These are phyloP conservation scores for Myriangium duriaei DNA, from an alignment of 2,329 filamentous ascomycete species.

Conservation along the genomic window DNA sequence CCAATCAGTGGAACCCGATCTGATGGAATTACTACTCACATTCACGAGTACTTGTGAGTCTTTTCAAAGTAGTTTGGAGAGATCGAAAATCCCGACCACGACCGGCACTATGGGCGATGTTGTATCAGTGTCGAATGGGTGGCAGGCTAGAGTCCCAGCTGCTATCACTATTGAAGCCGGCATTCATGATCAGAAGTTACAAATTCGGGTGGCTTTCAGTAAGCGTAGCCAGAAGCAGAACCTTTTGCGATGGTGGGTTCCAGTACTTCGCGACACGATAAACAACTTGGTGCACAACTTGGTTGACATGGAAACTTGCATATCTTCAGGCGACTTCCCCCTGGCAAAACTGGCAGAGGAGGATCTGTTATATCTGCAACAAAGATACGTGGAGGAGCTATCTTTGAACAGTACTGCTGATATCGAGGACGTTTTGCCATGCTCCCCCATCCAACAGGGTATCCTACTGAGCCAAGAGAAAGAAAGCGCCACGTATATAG, in stretches of 20 bases:
- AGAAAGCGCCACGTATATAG: neutral
- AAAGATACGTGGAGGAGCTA: neutral
- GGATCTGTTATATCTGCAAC: neutral
- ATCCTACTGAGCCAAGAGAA: neutral
- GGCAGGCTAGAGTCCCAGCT: neutral
- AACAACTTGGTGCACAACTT: neutral
- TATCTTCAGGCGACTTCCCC: neutral
- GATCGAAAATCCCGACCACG: no score
- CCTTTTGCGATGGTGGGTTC: neutral
- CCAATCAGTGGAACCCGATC: no score
- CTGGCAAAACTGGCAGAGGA: neutral
- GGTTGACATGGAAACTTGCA: neutral
- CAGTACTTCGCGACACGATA: neutral
- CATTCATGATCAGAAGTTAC: neutral
- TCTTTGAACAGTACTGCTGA: neutral
- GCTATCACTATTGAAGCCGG: neutral
- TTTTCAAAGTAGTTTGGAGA: no score
- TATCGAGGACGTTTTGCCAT: slow-evolving; percentile 5
- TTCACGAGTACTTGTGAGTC: no score
- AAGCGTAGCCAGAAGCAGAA: neutral
- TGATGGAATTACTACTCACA: no score
- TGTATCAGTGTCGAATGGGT: neutral
- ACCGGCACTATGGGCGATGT: no score
- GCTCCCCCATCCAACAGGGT: slow-evolving; percentile 1
- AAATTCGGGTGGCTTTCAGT: neutral